Evolutionary conservation across 257 asterid genomes (phyloP).

Genomic region (Thymus quinquecostatus): DNA sequence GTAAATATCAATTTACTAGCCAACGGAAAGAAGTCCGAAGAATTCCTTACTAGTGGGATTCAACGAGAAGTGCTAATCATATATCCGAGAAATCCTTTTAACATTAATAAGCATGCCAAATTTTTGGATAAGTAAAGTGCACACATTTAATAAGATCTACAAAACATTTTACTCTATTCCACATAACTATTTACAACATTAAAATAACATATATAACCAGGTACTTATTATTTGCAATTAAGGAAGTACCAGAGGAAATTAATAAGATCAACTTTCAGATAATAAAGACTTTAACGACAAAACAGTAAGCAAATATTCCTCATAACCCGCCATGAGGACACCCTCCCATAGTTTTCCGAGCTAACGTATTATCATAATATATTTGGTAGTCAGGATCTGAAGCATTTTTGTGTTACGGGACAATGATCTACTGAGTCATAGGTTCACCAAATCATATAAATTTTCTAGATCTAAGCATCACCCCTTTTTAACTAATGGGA

Average conservation of each 20-base stretch:
- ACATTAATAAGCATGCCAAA: slow-evolving; percentile 6
- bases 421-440: not conserved
- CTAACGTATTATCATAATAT: not conserved
- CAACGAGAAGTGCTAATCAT: not conserved
- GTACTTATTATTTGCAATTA: slow-evolving; percentile 10
- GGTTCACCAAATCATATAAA: slow-evolving; percentile 9
- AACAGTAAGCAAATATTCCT: slow-evolving; percentile 8
- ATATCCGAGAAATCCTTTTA: slow-evolving; percentile 5
- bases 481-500: not conserved
- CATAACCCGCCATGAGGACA: not conserved
- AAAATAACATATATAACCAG: not conserved
- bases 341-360: not conserved
- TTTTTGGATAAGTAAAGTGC: slow-evolving; percentile 11
- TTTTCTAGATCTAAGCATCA: slow-evolving; percentile 20
- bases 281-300: slow-evolving; percentile 24
- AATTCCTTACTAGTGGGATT: too few species aligned
- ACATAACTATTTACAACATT: not conserved
- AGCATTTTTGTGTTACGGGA: slow-evolving; percentile 16
- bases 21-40: too few species aligned
- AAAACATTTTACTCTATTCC: not conserved
- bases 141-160: not conserved
- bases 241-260: slow-evolving; percentile 11
- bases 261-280: not conserved
- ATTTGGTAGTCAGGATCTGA: not conserved
- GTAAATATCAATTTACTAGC: slow-evolving; percentile 22